Evolutionary conservation across 441 rosid genomes (phyloP), one percentile per base, ranked within the genome.

Genomic region (Erysimum pusillum): DNA sequence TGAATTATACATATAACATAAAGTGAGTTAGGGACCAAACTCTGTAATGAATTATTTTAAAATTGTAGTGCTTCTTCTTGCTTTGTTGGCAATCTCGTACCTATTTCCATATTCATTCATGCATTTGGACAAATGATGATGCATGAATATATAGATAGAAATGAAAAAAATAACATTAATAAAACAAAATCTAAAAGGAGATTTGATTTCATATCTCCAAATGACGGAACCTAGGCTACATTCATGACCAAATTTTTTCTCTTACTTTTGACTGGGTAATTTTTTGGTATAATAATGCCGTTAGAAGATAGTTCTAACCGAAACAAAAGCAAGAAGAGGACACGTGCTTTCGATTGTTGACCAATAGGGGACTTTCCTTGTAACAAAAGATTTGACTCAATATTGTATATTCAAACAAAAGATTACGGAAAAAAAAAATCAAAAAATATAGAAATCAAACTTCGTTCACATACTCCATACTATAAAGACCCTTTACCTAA

Each of bases 191-290:
- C 57, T 32, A 32, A 34, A 74, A 54, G 56, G 0, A 64, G 58
- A 63, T 73, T 63, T 73, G 48, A 54, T 73, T 63, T 32, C 42
- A 64, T 63, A 53, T 63, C 45, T 42, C 17, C 48, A 32, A 34
- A 35, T 54, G 45, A 54, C 38, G 36, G 5, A 63, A 45, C 14
- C 20, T 34, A 8, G 54, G 54, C 54, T 18, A 56, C 49, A 45
- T 56, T 44, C 58, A 8, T 54, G 57, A 42, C 57, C 31, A 31
- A 25, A 7, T 53, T 6, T 0, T 25, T 13, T 20, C 6, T 10
- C 3, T 11, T 5, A 22, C 22, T 63, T 63, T 45, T 42, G 10
- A 14, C 34, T 31, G 32, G 15, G 60, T 71, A 10, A 28, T 41
- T 41, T 41, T 12, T 12, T 41, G 45, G 45, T 41, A 41, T 41